Base-by-base conservation (phyloP, 2,329 filamentous ascomycete genomes). In the Lojkania enalia region DNA sequence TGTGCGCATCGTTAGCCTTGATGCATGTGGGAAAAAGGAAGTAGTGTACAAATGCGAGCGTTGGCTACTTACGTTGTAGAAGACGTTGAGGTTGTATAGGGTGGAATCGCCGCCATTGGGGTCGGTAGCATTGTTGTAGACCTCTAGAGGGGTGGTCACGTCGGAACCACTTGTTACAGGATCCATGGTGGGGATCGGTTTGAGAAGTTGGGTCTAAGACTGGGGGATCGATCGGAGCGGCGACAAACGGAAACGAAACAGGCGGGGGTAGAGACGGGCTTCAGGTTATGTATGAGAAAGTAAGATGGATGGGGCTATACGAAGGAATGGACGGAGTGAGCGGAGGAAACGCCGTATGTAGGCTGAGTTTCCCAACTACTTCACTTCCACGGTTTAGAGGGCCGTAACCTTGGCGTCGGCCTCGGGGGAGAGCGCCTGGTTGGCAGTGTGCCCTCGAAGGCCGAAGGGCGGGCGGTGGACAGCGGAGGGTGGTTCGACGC, bases 31-130 rank as follows among this genome's bases (percentile, higher is more conserved):
- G n/a, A n/a, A n/a, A n/a, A n/a, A n/a, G n/a, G n/a, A n/a, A n/a
- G n/a, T n/a, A n/a, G n/a, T 11, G 7, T 33, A 6, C 7, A 33
- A 16, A 9, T 16, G 7, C 11, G 30, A 16, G 30, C 30, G 7
- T 7, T 16, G 30, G 6, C 15, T 6, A 64, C 79, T 56, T 74
- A 88, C 86, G 69, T 89, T 81, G 74, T 95, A 96, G 72, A 83
- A 95, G 59, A 91, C 74, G 71, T 96, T 96, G 56, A 95, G 79
- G 70, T 96, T 82, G 54, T 87, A 74, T 1, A 74, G 74, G 48
- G 84, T 71, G 19, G 86, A 77, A 73, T 84, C 73, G 74, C 87
- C 87, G 53, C 88, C 87, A 5, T 80, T 83, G 16, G 74, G 69
- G 25, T 73, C 73, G 14, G 84, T 83, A 62, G 80, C 81, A 73